A percentile compares a stretch with the other conserved stretches of the same genome.
These are phyloP conservation scores for Pseudotsuga menziesii DNA, from an alignment of 75 land plant genomes.

Conservation along the genomic window DNA sequence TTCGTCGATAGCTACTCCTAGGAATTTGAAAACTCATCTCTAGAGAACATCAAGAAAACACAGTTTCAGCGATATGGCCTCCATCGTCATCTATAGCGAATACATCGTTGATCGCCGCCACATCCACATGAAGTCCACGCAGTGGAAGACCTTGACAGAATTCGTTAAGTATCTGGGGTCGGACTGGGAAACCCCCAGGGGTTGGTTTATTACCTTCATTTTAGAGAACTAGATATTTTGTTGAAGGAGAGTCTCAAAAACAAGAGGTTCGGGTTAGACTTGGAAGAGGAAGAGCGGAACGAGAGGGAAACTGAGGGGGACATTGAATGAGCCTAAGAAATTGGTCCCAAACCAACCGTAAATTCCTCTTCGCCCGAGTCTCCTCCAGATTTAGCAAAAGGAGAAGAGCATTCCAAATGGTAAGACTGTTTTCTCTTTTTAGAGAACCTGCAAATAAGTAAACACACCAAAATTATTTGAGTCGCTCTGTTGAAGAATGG, in stretches of 20 bases:
- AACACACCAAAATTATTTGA: too few species aligned
- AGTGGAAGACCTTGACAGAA: constrained; percentile 91
- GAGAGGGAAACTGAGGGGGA: constrained; percentile 58
- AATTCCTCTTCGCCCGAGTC: background rate
- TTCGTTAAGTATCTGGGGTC: constrained; percentile 88
- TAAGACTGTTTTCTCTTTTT: constrained; percentile 54
- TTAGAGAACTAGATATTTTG: constrained; percentile 82
- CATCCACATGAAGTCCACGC: constrained; percentile 92
- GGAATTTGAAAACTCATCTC: constrained; percentile 68
- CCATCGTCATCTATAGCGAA: constrained; percentile 93
- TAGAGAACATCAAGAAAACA: constrained; percentile 82
- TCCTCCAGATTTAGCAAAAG: constrained; percentile 2
- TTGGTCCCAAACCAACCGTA: background rate
- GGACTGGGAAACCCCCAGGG: constrained; percentile 90
- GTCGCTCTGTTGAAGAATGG: too few species aligned
- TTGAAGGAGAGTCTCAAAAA: constrained; percentile 76
- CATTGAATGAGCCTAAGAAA: constrained; percentile 56
- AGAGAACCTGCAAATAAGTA: too few species aligned
- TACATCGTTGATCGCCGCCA: constrained; percentile 88
- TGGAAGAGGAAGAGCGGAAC: constrained; percentile 76
- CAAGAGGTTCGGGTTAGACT: constrained; percentile 56
- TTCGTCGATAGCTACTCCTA: constrained; percentile 82
- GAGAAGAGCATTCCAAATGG: constrained; percentile 29
- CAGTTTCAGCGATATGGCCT: constrained; percentile 80
- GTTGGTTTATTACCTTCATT: constrained; percentile 93